These are phyloP conservation scores for Phytopythium boreale DNA, from an alignment of 352 stramenopile species.

Conservation along the genomic window DNA sequence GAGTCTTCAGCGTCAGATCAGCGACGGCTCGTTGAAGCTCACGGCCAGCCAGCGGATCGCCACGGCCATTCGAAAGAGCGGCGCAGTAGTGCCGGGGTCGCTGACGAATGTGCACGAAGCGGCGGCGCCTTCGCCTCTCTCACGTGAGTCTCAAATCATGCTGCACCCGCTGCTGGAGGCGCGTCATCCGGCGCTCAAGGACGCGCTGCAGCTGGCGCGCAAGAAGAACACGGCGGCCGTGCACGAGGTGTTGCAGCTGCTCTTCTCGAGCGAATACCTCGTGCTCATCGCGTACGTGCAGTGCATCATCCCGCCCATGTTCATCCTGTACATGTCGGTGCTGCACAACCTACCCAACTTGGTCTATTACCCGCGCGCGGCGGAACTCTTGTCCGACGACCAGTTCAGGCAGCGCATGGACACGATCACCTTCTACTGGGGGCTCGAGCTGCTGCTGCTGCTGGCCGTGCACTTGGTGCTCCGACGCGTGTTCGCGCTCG, in stretches of 20 bases:
- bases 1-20: background rate
- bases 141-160: background rate
- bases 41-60: background rate
- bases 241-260: conserved; percentile 29
- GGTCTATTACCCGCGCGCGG: conserved; percentile 24
- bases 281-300: conserved; percentile 27
- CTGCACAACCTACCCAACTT: conserved; percentile 23
- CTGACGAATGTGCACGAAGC: no score
- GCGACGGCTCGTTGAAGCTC: background rate
- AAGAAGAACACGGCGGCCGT: conserved; percentile 26
- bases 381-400: conserved; percentile 8
- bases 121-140: background rate
- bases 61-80: background rate
- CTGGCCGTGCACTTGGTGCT: conserved; percentile 21
- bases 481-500: conserved; percentile 18
- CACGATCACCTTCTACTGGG: conserved; percentile 15
- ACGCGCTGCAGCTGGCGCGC: conserved; percentile 7
- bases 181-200: conserved; percentile 6
- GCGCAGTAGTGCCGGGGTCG: background rate
- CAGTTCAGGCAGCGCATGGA: conserved; percentile 21
- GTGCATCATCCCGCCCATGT: conserved; percentile 30
- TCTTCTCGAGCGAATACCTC: conserved; percentile 42
- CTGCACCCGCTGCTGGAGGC: conserved; percentile 7
- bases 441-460: conserved; percentile 15
- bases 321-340: conserved; percentile 22